These are phyloP conservation scores for Penicillium odoratum DNA, from an alignment of 495 filamentous ascomycete species.

Conservation along the genomic window DNA sequence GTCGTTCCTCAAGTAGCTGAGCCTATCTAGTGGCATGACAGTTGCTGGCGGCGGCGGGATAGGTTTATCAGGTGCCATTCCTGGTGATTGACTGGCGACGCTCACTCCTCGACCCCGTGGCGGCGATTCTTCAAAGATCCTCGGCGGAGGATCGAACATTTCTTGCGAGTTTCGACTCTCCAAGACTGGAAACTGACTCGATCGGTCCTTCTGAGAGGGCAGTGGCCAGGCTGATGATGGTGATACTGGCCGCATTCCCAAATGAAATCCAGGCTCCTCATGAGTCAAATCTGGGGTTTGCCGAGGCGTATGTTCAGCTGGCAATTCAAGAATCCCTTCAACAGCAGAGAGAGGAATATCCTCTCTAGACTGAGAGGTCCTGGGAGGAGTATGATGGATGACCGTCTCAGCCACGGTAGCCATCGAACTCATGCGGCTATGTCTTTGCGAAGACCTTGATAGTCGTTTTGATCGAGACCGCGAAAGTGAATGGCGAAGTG, in stretches of 20 bases:
- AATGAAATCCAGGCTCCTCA: slow-evolving; percentile 25
- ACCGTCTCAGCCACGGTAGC: slow-evolving; percentile 30
- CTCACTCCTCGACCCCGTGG: slow-evolving; percentile 36
- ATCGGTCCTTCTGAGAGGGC: slow-evolving; percentile 23
- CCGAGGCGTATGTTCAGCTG: slow-evolving; percentile 41
- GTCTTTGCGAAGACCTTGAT: slow-evolving; percentile 22
- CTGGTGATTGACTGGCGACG: slow-evolving; percentile 43
- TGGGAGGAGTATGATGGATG: slow-evolving; percentile 14
- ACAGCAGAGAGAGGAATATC: slow-evolving; percentile 41
- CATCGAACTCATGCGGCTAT: slow-evolving; percentile 32
- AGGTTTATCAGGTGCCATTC: slow-evolving; percentile 39
- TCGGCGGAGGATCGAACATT: slow-evolving; percentile 16
- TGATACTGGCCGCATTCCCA: slow-evolving; percentile 38
- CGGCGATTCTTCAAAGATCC: slow-evolving; percentile 28
- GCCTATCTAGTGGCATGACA: slow-evolving; percentile 35
- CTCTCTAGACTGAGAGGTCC: slow-evolving; percentile 26
- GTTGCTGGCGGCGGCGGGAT: slow-evolving; percentile 46
- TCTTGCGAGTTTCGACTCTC: slow-evolving; percentile 19
- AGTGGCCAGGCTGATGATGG: slow-evolving; percentile 29
- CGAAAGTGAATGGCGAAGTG: slow-evolving; percentile 33
- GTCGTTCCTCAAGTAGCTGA: slow-evolving; percentile 42
- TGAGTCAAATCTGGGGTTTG: slow-evolving; percentile 42
- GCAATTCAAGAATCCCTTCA: slow-evolving; percentile 41
- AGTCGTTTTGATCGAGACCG: slow-evolving; percentile 32
- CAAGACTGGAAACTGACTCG: slow-evolving; percentile 29